Percentiles rank a stretch among this genome's conserved stretches.
phyloP scores from a whole-genome alignment of 169 alveolate genomes.

The Cryptosporidium meleagridis region DNA sequence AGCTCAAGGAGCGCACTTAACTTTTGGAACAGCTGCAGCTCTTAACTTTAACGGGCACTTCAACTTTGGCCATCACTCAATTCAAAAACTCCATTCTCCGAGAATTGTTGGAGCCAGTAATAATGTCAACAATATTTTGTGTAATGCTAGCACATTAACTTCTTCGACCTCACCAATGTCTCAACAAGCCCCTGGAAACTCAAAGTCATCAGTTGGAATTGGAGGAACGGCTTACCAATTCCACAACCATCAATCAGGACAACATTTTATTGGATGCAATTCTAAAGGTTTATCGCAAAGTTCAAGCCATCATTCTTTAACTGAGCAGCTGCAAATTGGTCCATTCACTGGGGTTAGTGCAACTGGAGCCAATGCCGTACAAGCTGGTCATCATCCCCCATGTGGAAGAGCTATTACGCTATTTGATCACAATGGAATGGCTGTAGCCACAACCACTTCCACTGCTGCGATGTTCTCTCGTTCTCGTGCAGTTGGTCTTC shows the following conservation, averaged over 20 bases:
- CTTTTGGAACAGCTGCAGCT: slow-evolving; percentile 2
- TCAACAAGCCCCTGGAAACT: background rate
- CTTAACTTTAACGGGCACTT: background rate
- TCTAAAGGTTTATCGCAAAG: slow-evolving; percentile 12
- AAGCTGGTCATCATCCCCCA: slow-evolving; percentile 1
- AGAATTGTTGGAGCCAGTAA: background rate
- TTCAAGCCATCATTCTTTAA: background rate
- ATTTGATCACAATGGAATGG: slow-evolving; percentile 48
- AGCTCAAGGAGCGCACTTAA: background rate
- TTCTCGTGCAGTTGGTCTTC: slow-evolving; percentile 26
- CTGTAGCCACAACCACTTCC: slow-evolving; percentile 40
- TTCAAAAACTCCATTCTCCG: slow-evolving; percentile 15
- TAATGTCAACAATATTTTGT: background rate
- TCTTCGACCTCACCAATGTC: slow-evolving; percentile 25
- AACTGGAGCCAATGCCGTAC: slow-evolving; percentile 16
- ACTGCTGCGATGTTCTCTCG: slow-evolving; percentile 48
- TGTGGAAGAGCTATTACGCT: slow-evolving; percentile 42
- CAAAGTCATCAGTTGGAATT: slow-evolving; percentile 11
- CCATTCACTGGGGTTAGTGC: slow-evolving; percentile 6
- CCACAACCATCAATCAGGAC: slow-evolving; percentile 3
- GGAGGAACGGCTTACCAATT: background rate
- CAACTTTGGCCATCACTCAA: background rate
- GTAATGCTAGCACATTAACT: slow-evolving; percentile 19
- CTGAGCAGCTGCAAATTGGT: background rate
- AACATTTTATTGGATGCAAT: slow-evolving; percentile 13